A percentile compares a stretch with the other conserved stretches of the same genome.
phyloP scores from a whole-genome alignment of 1,139 yeast genomes.

The Pichia sp. region DNA sequence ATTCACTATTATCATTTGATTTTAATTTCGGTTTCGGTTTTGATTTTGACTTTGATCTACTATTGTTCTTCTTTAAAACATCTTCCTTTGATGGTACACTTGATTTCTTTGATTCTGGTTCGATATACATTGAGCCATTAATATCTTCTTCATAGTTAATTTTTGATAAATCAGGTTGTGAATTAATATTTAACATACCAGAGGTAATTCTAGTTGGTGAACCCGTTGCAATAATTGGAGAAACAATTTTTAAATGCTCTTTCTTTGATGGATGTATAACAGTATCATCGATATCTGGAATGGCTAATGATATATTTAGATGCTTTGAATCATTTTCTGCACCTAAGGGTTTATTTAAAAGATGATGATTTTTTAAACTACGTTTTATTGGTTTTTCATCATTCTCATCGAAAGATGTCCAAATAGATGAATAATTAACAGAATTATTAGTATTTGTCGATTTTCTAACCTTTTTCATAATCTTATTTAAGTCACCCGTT shows the following conservation, averaged over 20 bases:
- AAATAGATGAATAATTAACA: conserved; percentile 14
- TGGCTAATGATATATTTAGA: conserved; percentile 19
- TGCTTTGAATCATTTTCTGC: conserved; percentile 7
- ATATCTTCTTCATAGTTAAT: conserved; percentile 18
- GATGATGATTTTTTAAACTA: neutral
- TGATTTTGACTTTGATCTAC: neutral
- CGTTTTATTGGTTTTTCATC: neutral
- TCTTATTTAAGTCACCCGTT: conserved; percentile 19
- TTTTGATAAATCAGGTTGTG: conserved; percentile 30
- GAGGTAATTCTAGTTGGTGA: conserved; percentile 50
- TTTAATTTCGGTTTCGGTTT: neutral
- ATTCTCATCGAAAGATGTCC: conserved; percentile 10
- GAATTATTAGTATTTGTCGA: conserved; percentile 1
- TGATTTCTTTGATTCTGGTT: conserved; percentile 16
- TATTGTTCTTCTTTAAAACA: conserved; percentile 11
- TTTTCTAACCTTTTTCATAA: conserved; percentile 19
- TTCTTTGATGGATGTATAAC: conserved; percentile 26
- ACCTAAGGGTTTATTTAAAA: conserved; percentile 11
- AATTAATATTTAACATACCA: conserved; percentile 46
- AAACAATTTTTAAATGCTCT: conserved; percentile 19
- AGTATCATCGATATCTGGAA: conserved; percentile 20
- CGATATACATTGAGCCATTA: conserved; percentile 7
- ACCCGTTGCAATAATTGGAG: conserved; percentile 32
- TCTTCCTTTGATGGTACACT: conserved; percentile 26
- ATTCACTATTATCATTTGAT: neutral